A percentile compares a stretch with the other conserved stretches of the same genome.
Evolutionary conservation across 352 stramenopile species (phyloP).

Genomic region (Phytophthora pinifolia): DNA sequence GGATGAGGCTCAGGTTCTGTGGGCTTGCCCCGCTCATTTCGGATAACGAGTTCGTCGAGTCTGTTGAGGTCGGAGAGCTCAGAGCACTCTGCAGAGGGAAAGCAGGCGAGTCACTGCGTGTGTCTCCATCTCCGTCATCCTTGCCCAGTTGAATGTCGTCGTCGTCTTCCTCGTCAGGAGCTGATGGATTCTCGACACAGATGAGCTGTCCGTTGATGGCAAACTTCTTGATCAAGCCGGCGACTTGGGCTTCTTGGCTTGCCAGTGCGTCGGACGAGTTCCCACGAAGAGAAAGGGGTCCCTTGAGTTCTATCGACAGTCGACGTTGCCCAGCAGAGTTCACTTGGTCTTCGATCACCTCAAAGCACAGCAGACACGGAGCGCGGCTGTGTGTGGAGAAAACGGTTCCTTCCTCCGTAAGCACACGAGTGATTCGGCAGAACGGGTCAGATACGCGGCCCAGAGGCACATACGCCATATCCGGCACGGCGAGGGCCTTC

Average conservation of each 20-base stretch:
- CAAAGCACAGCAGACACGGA: constrained; percentile 74
- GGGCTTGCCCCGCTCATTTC: constrained; percentile 15
- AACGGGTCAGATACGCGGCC: constrained; percentile 73
- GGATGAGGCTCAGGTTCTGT: constrained; percentile 43
- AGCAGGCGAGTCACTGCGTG: background rate
- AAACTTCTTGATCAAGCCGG: constrained; percentile 52
- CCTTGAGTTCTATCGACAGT: constrained; percentile 11
- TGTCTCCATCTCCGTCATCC: constrained; percentile 10
- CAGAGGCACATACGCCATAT: constrained; percentile 79
- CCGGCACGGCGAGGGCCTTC: constrained; percentile 44
- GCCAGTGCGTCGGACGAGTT: constrained; percentile 23
- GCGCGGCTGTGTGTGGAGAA: constrained; percentile 82
- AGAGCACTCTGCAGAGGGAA: constrained; percentile 14
- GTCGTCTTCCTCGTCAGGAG: constrained; percentile 39
- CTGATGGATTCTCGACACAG: constrained; percentile 34
- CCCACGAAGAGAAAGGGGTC: background rate
- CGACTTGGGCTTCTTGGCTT: constrained; percentile 49
- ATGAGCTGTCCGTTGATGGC: constrained; percentile 68
- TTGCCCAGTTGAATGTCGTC: constrained; percentile 24
- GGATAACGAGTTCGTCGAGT: constrained; percentile 28
- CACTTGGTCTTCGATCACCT: constrained; percentile 76
- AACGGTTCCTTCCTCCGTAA: constrained; percentile 71
- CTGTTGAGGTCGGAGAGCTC: constrained; percentile 13
- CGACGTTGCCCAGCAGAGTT: constrained; percentile 56
- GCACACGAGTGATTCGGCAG: constrained; percentile 62